Percentiles rank a stretch among this genome's conserved stretches.
phyloP scores from a whole-genome alignment of 768 basidiomycete species.

The Coprinopsis strossmayeri region DNA sequence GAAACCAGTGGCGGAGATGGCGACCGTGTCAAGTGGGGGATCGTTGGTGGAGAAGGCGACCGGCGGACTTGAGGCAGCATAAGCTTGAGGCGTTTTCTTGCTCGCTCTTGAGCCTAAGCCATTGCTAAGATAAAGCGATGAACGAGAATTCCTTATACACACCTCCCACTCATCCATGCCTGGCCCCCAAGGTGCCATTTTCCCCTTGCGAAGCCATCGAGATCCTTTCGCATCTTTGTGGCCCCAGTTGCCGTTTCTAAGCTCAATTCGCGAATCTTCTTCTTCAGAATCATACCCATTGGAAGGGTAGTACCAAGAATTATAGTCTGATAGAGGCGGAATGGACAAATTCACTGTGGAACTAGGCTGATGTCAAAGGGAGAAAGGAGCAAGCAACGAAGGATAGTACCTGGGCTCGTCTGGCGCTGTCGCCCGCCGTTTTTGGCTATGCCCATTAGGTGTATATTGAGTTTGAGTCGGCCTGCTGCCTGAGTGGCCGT shows the following conservation, averaged over 20 bases:
- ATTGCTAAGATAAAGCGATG: conserved; percentile 6
- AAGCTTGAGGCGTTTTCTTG: conserved; percentile 70
- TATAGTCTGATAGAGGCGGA: conserved; percentile 59
- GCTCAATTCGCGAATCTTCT: conserved; percentile 28
- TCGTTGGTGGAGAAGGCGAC: conserved; percentile 63
- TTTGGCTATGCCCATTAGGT: conserved; percentile 6
- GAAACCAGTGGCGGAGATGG: conserved; percentile 70
- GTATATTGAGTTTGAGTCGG: conserved; percentile 1
- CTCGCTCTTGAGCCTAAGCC: conserved; percentile 70
- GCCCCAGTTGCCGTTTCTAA: conserved; percentile 75
- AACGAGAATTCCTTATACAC: conserved; percentile 16
- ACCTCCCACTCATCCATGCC: conserved; percentile 86
- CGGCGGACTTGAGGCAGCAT: conserved; percentile 56
- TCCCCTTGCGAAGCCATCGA: conserved; percentile 77
- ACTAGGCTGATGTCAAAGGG: neutral
- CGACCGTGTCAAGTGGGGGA: conserved; percentile 73
- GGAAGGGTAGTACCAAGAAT: conserved; percentile 83
- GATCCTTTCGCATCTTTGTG: conserved; percentile 70
- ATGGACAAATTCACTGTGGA: conserved; percentile 17
- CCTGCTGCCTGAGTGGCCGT: neutral
- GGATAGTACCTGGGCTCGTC: conserved; percentile 21
- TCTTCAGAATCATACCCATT: conserved; percentile 66
- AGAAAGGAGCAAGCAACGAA: conserved; percentile 15
- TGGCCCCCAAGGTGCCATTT: conserved; percentile 81
- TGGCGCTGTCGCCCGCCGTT: conserved; percentile 19